Conservation (phyloP, 768 basidiomycete species). For the Tephrocybe sp. region DNA sequence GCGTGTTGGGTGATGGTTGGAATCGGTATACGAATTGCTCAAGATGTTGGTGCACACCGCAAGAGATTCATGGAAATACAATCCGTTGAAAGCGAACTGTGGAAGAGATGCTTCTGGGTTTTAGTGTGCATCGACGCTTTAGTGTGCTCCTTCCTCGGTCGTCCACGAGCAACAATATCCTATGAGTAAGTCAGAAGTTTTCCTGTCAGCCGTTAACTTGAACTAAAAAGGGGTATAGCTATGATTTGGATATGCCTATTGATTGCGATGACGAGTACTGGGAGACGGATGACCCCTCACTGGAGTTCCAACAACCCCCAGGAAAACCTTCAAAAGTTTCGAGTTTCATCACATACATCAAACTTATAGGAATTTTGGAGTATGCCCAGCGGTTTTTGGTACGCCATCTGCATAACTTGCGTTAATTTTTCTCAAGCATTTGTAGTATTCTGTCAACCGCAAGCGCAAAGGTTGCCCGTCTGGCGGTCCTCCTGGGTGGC, state of each 20-base stretch:
- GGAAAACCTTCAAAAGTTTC: conserved; percentile 52
- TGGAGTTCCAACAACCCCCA: conserved; percentile 61
- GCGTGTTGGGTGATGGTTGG: conserved; percentile 52
- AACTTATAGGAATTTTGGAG: conserved; percentile 59
- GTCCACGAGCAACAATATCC: conserved; percentile 18
- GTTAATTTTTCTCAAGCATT: background rate
- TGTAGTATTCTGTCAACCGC: conserved; percentile 17
- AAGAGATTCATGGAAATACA: conserved; percentile 28
- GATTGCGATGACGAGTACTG: conserved; percentile 73
- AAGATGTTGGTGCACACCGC: conserved; percentile 58
- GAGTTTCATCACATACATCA: conserved; percentile 52
- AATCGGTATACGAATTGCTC: conserved; percentile 52
- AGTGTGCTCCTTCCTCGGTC: conserved; percentile 18
- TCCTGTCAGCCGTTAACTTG: background rate
- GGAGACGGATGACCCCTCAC: conserved; percentile 44
- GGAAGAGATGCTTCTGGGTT: conserved; percentile 54
- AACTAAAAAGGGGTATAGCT: conserved; percentile 35
- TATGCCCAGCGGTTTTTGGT: conserved; percentile 65
- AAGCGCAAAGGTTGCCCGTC: background rate
- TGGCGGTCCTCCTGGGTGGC: background rate
- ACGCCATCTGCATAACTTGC: conserved; percentile 16
- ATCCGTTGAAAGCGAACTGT: conserved; percentile 54
- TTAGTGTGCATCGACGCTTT: conserved; percentile 20
- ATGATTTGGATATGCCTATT: conserved; percentile 65
- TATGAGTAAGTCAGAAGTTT: conserved; percentile 12